Base-by-base conservation (phyloP, 2,329 filamentous ascomycete species). In the Claviceps pusilla region DNA sequence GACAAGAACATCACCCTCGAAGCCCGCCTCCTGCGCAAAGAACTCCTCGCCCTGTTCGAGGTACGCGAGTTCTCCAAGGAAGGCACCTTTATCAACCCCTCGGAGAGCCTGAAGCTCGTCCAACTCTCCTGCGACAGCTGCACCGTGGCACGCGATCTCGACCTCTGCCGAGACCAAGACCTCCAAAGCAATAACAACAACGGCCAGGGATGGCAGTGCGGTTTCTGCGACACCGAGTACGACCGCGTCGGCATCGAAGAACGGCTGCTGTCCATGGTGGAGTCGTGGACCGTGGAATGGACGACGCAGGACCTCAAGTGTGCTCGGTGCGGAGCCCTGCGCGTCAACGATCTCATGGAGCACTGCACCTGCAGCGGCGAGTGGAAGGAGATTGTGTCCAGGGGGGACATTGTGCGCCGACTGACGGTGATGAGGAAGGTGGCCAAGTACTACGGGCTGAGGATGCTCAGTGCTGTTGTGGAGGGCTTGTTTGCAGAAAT, bases 301-400 rank as follows among this genome's bases (percentile, higher is more conserved):
- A 77, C 82, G 58, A 87, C 84, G 39, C 91, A 97, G 71, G 93
- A 98, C 67, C 70, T 97, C 55, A 89, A 89, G 69, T 98, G 93
- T 60, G 66, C 64, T 35, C 76, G 78, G 56, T 86, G 83, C 66
- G 80, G 78, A 37, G 88, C 88, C 61, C 69, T 95, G 43, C 75
- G 89, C 64, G 76, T 87, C 45, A 97, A 95, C 66, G 91, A 96
- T 64, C 94, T 97, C 62, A 89, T 93, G 83, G 91, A 96, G 68
- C 90, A 97, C 69, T 98, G 94, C 69, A 86, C 84, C 11, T 98
- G 93, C 73, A 88, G 87, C 57, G 93, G 93, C 3, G 78, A 79
- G 56, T 98, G 93, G 93, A 77, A 76, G 19, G 81, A 81, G 59
- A 87, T 82, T 24, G 75, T 90, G 56, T 78, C 83, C 60, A 76